Evolutionary conservation across 2,329 filamentous ascomycete genomes (phyloP).

Genomic region (Botrytis squamosa): DNA sequence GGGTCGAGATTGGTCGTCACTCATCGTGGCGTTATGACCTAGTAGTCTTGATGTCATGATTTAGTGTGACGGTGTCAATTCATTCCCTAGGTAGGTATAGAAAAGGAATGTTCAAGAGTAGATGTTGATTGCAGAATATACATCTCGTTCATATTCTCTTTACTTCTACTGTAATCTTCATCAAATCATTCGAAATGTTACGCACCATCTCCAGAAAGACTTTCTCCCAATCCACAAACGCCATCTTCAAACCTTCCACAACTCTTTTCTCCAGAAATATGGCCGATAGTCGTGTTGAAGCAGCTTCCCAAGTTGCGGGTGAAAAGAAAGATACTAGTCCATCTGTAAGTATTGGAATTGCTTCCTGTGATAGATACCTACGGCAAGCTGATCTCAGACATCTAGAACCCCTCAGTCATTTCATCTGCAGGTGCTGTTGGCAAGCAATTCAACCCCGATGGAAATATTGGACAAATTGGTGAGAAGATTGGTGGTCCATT

Average conservation of each 20-base stretch:
- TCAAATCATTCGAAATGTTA: not conserved
- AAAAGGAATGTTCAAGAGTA: not conserved
- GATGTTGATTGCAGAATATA: not conserved
- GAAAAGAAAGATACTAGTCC: constrained; percentile 6
- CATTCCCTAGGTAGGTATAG: not conserved
- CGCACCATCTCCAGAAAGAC: constrained; percentile 9
- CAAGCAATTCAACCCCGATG: constrained; percentile 9
- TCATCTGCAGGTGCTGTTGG: constrained; percentile 5
- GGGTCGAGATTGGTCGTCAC: not conserved
- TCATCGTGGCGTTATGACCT: not conserved
- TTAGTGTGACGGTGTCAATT: not conserved
- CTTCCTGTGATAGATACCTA: no score
- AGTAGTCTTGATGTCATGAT: constrained; percentile 12
- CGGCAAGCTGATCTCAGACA: not conserved
- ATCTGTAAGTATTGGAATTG: not conserved
- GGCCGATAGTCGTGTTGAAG: constrained; percentile 2
- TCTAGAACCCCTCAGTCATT: not conserved
- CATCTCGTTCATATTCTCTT: not conserved
- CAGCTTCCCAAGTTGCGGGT: not conserved
- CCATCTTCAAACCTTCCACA: not conserved
- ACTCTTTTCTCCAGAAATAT: not conserved
- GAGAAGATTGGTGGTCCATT: constrained; percentile 15
- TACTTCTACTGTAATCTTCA: not conserved
- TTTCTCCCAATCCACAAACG: not conserved
- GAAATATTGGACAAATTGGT: constrained; percentile 9